phyloP scores from a whole-genome alignment of 139 green algal species.

The Nannochloris sp. region DNA sequence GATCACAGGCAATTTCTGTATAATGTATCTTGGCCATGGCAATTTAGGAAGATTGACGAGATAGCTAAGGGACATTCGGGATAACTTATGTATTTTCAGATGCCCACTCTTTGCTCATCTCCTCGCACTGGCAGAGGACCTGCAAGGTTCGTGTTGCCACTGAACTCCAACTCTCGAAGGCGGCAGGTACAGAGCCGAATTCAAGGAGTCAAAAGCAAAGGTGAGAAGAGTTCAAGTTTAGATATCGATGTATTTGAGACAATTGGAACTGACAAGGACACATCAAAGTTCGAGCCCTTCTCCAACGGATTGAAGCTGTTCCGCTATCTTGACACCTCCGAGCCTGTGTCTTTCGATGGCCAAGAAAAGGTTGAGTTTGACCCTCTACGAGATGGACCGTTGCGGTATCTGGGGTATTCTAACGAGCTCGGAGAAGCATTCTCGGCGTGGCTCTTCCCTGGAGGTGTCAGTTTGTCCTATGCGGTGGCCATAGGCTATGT shows the following conservation, averaged over 20 bases:
- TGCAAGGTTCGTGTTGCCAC: too few species aligned
- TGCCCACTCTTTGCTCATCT: too few species aligned
- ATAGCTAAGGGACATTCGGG: slow-evolving; percentile 4
- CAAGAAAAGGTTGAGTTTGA: slow-evolving; percentile 49
- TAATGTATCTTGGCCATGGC: slow-evolving; percentile 77
- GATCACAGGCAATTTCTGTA: slow-evolving; percentile 94
- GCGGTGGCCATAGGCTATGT: slow-evolving; percentile 65
- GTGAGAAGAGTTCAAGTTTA: not conserved
- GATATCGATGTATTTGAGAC: slow-evolving; percentile 14
- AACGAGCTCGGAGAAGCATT: slow-evolving; percentile 73
- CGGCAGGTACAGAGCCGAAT: too few species aligned
- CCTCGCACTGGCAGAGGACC: too few species aligned
- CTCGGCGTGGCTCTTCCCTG: slow-evolving; percentile 53
- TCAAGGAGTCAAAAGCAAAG: not conserved
- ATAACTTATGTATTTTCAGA: too few species aligned
- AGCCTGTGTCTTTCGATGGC: slow-evolving; percentile 25
- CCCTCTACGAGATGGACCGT: slow-evolving; percentile 52
- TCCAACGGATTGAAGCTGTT: not conserved
- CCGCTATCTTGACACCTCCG: slow-evolving; percentile 14
- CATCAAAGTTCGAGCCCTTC: slow-evolving; percentile 5
- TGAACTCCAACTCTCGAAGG: too few species aligned
- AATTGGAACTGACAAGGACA: slow-evolving; percentile 6
- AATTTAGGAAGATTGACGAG: slow-evolving; percentile 76
- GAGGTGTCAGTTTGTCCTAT: slow-evolving; percentile 57
- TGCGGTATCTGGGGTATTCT: slow-evolving; percentile 66